Evolutionary conservation across 495 filamentous ascomycete species (phyloP).

Genomic region (Elasticomyces elasticus): DNA sequence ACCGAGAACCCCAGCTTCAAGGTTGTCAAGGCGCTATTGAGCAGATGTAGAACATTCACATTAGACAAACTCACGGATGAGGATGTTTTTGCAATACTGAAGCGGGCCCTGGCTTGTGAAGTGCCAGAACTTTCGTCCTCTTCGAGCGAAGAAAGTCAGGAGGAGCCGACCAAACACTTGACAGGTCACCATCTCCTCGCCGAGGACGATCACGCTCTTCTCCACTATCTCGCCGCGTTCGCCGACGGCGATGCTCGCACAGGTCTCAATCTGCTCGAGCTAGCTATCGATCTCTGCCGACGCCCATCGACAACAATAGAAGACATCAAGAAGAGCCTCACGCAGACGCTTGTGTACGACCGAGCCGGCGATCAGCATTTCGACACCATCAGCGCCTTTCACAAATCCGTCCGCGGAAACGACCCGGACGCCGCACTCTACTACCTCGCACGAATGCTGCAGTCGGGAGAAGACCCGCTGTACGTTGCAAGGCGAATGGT

Average conservation of each 20-base stretch:
- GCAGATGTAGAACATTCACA: constrained; percentile 83
- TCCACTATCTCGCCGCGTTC: constrained; percentile 73
- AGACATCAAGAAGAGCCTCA: constrained; percentile 66
- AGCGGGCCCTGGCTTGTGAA: constrained; percentile 51
- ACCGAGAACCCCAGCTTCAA: constrained; percentile 97
- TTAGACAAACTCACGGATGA: constrained; percentile 60
- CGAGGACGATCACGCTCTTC: constrained; percentile 53
- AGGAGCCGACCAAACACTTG: constrained; percentile 14
- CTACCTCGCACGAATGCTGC: constrained; percentile 92
- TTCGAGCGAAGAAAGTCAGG: not conserved
- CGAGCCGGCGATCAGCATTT: constrained; percentile 91
- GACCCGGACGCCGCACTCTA: constrained; percentile 82
- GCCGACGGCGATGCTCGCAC: constrained; percentile 87
- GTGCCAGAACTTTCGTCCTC: constrained; percentile 20
- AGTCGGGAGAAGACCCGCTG: constrained; percentile 86
- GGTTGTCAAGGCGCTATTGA: constrained; percentile 77
- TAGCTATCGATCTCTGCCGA: constrained; percentile 59
- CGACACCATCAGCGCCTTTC: constrained; percentile 91
- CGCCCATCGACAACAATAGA: constrained; percentile 46
- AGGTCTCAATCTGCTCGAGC: constrained; percentile 82
- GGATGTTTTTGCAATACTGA: constrained; percentile 61
- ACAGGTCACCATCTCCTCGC: constrained; percentile 46
- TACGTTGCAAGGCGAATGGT: constrained; percentile 88
- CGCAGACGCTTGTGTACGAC: constrained; percentile 88
- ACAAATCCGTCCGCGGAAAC: constrained; percentile 85